A percentile compares a stretch with the other conserved stretches of the same genome.
Evolutionary conservation across 768 basidiomycete species (phyloP).

Genomic region (Termitomyces sp.): DNA sequence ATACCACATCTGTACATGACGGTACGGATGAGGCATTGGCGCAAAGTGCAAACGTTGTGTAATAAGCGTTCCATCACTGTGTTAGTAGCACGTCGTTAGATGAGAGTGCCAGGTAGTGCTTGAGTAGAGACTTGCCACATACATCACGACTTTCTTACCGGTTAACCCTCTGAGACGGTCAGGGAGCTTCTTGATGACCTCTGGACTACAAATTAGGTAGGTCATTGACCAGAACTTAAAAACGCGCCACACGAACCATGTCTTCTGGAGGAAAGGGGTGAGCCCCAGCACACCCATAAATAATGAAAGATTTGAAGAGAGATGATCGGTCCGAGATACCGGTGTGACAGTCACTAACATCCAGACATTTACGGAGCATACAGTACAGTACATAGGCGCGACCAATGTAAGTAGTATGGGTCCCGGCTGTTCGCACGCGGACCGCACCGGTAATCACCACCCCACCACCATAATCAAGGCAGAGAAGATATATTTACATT

Average conservation of each 20-base stretch:
- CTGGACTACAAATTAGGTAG: slow-evolving; percentile 39
- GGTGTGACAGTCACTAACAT: background rate
- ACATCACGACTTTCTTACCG: slow-evolving; percentile 77
- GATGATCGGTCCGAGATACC: background rate
- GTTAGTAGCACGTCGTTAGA: slow-evolving; percentile 2
- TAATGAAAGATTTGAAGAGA: background rate
- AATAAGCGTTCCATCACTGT: slow-evolving; percentile 80
- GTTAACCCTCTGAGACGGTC: slow-evolving; percentile 53
- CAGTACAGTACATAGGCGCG: no score
- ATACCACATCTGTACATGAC: slow-evolving; percentile 80
- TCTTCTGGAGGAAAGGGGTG: slow-evolving; percentile 62
- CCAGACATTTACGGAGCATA: no score
- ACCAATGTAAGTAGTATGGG: no score
- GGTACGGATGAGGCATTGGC: slow-evolving; percentile 52
- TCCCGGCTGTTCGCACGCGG: no score
- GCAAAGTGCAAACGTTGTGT: slow-evolving; percentile 80
- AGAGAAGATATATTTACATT: background rate
- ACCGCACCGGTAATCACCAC: no score
- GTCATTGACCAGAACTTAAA: background rate
- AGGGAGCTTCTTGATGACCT: slow-evolving; percentile 58
- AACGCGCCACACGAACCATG: slow-evolving; percentile 35
- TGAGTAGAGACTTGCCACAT: slow-evolving; percentile 18
- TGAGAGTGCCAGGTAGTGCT: background rate
- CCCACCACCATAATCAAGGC: background rate
- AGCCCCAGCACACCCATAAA: slow-evolving; percentile 71